These are phyloP conservation scores for Talaromyces sp. DNA, from an alignment of 2,329 filamentous ascomycete genomes.

Conservation along the genomic window DNA sequence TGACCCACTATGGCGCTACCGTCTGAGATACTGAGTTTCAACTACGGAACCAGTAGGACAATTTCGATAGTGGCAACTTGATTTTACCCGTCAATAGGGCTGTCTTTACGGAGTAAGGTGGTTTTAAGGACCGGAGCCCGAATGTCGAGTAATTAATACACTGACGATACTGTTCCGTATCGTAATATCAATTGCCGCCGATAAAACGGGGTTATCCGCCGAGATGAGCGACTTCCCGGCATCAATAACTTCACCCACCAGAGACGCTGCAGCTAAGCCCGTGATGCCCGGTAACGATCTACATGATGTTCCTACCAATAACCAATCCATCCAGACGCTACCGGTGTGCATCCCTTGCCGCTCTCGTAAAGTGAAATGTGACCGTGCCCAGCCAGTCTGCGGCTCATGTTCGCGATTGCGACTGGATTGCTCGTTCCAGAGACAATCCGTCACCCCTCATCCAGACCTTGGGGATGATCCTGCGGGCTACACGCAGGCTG, in stretches of 20 bases:
- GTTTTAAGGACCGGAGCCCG: no score
- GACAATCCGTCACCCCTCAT: background rate
- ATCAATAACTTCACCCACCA: background rate
- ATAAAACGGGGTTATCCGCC: background rate
- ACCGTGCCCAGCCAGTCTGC: background rate
- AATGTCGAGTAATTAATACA: background rate
- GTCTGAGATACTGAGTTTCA: no score
- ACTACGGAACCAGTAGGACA: no score
- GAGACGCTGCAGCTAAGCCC: background rate
- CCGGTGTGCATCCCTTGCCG: background rate
- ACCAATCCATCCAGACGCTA: background rate
- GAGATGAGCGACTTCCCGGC: background rate
- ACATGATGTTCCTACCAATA: background rate
- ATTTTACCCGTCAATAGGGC: no score
- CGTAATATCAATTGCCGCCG: background rate
- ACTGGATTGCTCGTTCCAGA: background rate
- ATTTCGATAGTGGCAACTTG: no score
- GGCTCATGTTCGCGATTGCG: background rate
- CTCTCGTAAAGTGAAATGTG: background rate
- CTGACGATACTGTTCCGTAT: background rate
- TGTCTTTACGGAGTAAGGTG: no score
- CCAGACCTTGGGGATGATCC: background rate
- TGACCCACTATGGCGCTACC: no score
- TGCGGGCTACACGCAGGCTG: background rate
- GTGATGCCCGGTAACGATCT: background rate